Conservation (phyloP, 2,329 filamentous ascomycete species). For the Exophiala sp. region DNA sequence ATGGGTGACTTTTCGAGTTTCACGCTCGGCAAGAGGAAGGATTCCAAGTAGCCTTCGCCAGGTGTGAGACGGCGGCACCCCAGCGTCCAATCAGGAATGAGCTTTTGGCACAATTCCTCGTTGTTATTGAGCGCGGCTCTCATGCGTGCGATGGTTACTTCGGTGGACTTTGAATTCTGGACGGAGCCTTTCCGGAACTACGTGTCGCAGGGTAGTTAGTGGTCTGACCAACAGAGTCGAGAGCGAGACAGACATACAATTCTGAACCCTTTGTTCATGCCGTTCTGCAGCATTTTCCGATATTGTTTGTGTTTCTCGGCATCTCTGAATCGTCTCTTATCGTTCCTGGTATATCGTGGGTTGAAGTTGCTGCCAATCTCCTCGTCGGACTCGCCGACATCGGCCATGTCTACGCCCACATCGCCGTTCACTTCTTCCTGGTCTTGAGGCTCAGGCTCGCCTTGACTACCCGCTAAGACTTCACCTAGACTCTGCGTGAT, state of each 20-base stretch:
- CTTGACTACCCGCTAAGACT: conserved; percentile 1
- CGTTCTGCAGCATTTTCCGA: conserved; percentile 34
- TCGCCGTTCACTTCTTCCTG: conserved; percentile 11
- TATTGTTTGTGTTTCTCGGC: conserved; percentile 33
- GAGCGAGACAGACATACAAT: conserved; percentile 3
- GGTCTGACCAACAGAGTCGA: too few relatives aligned
- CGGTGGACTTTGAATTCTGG: conserved; percentile 20
- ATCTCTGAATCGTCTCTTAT: conserved; percentile 32
- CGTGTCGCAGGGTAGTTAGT: too few relatives aligned
- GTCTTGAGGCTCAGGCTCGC: conserved; percentile 14
- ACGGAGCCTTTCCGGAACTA: conserved; percentile 19
- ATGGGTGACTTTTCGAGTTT: conserved; percentile 34
- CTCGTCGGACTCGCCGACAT: not conserved
- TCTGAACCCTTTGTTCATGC: conserved; percentile 24
- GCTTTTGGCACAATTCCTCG: conserved; percentile 21
- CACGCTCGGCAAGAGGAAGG: conserved; percentile 41
- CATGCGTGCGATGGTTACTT: conserved; percentile 20
- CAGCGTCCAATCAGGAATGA: conserved; percentile 29
- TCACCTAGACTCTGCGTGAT: conserved; percentile 13
- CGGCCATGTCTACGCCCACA: not conserved
- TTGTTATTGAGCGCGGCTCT: conserved; percentile 23
- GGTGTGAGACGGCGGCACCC: conserved; percentile 51
- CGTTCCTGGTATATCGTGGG: conserved; percentile 29
- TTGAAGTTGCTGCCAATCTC: conserved; percentile 18
- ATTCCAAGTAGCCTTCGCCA: conserved; percentile 51